Percentiles rank a stretch among this genome's conserved stretches.
Evolutionary conservation across 257 asterid species (phyloP).

Genomic region (Rauvolfia tetraphylla): DNA sequence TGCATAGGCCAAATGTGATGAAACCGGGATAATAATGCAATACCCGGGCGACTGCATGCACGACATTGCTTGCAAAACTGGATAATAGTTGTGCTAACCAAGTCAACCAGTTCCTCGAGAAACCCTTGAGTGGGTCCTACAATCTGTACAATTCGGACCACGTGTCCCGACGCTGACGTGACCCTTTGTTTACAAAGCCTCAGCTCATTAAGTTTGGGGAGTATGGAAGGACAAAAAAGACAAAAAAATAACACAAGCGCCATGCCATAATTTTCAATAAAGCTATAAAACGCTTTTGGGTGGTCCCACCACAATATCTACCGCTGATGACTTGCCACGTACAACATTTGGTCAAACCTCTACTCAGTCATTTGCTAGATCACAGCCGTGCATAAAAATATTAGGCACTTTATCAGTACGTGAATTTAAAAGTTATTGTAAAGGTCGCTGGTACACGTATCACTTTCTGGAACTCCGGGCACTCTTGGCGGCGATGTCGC

Average conservation of each 20-base stretch:
- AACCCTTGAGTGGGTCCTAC: constrained; percentile 3
- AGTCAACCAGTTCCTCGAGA: constrained; percentile 16
- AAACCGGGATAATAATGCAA: too few species aligned
- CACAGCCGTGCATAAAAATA: constrained; percentile 34
- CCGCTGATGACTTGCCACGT: constrained; percentile 36
- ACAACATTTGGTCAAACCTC: constrained; percentile 34
- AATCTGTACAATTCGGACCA: constrained; percentile 18
- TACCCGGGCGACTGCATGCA: neutral
- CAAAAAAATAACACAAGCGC: constrained; percentile 42
- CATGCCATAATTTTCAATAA: constrained; percentile 43
- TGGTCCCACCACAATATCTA: constrained; percentile 30
- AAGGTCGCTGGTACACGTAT: constrained; percentile 35
- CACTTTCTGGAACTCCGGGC: constrained; percentile 36
- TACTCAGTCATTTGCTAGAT: neutral
- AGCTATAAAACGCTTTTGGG: constrained; percentile 15
- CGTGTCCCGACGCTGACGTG: constrained; percentile 44
- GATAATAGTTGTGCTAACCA: neutral
- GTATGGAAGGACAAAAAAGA: constrained; percentile 31
- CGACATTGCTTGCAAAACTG: neutral
- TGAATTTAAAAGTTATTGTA: constrained; percentile 20
- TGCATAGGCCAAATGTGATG: too few species aligned
- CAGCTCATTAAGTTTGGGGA: too few species aligned
- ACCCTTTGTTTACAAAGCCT: constrained; percentile 12
- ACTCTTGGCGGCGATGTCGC: constrained; percentile 40
- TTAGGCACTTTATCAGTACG: constrained; percentile 25